Base-by-base conservation (phyloP, 768 basidiomycete species). In the Suillus subaureus region DNA sequence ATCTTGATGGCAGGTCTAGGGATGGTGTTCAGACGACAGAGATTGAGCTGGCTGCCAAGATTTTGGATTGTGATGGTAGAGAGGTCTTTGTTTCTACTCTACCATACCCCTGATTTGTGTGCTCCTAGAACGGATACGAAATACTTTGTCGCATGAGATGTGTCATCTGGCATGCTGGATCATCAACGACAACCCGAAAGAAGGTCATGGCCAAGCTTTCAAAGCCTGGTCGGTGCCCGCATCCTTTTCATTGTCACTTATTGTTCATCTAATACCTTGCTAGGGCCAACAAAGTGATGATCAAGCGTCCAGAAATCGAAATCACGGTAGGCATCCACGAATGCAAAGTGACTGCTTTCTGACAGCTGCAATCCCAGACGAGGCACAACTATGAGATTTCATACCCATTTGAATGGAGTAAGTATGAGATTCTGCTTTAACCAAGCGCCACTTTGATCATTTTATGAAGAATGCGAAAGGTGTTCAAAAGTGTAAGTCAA, bases 91-190 rank as follows among this genome's bases (percentile, higher is more conserved):
- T 57, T 28, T 42, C 8, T n/a, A 42, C 31, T 23, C 31, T 13
- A 12, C 9, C 31, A 56, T 45, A 33, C 11, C 49, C 18, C 52
- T 28, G 31, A 61, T 35, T 37, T 45, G 3, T n/a, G 64, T 39
- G 1, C 15, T 9, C 42, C 16, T 65, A 95, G 94, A 92, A 62
- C 86, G 93, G 45, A 90, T 96, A 58, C 82, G 89, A 42, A 89
- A 90, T 71, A 96, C 94, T 1, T 78, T 96, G 15, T 88, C 92
- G 37, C 94, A 96, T 70, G 94, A 96, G 75, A 94, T 96, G 93
- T 96, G 94, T 70, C 94, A 96, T 78, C 76, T 96, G 40, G 94
- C 94, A 3, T 86, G 86, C 64, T 96, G 94, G 94, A 79, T 92
- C 28, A 92, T 96, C 63, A 86, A 90, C 72, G 79, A 83, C 21